Evolutionary conservation across 73 alveolate species (phyloP), one percentile per base, ranked within the genome.

Genomic region (Blepharisma stoltei): DNA sequence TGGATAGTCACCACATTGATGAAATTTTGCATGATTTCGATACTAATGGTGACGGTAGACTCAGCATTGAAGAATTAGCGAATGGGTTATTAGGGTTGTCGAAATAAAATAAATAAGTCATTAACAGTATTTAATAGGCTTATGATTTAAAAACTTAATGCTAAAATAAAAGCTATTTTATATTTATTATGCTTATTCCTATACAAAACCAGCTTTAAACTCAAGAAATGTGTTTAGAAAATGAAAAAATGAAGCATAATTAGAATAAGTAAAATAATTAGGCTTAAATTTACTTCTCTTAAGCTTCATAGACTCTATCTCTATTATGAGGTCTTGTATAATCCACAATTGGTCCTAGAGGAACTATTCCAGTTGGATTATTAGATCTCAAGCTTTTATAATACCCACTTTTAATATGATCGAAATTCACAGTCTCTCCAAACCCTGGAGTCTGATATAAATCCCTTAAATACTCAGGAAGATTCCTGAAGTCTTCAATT

Each of bases 381-480:
- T 14, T 60, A n/a, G 46, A 60, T 2, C 46, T 60, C 43, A 82
- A 91, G 45, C 88, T 77, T 6, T 82, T 55, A 82, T 67, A 85
- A 50, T 85, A 85, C 53, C 81, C 91, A 52, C 44, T 65, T 69
- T 82, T 81, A 75, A 85, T 85, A 86, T 85, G 92, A 5, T 50
- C 44, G 83, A 85, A 71, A 88, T 85, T 85, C 78, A 81, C 55
- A 66, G 83, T 67, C 79, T 41, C 55, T 23, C 52, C 71, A n/a
- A 41, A 23, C 6, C 85, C 85, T 6, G 20, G 55, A 27, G 20
- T 44, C 37, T 79, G 83, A 50, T 45, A 78, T 37, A 79, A 55
- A 37, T 85, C 92, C 67, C 65, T 70, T 67, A 47, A 38, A 77
- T 75, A 85, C 46, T 70, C 75, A 71, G 48, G 50, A 25, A 82